Evolutionary conservation across 257 asterid species (phyloP), one percentile per base, ranked within the genome.

Genomic region (Solanum chiquidenum): DNA sequence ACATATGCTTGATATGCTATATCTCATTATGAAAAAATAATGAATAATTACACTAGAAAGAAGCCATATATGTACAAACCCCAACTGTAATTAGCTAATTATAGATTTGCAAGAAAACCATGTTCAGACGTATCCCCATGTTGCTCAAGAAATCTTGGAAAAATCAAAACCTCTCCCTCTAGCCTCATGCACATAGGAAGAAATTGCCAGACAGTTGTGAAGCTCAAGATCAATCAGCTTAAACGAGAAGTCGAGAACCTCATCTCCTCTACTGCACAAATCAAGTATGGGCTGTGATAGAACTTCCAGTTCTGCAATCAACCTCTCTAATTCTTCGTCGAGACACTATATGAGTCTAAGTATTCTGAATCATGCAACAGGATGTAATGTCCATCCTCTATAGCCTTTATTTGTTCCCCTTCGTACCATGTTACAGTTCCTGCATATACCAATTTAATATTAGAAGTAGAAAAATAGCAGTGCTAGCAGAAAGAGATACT

Each of bases 371-470:
- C 90, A 49, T 89, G 90, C 90, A 93, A 75, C n/a, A 88, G 31
- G 85, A 92, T 90, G 85, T 87, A 93, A 89, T 91, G 94, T 58
- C 91, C 91, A 72, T 89, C 93, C 76, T 91, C 92, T 20, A 89
- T 84, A 77, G 85, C 84, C 89, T 92, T 93, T 16, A 92, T 82
- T 38, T 87, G 75, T 33, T 93, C 94, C 89, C 90, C 93, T 20
- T 91, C 92, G 5, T 89, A 92, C 95, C 94, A 93, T 40, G 89
- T 90, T 55, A 91, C 64, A 33, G 86, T 75, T 83, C 94, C 94
- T 92, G 91, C 87, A 74, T 68, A 55, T 64, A 62, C 42, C 68
- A 80, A 80, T 46, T 9, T 16, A 80, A 80, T 27, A 29, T 16
- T 44, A 18, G 60, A 7, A 27, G 27, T 80, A 80, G 37, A 80